Base-by-base conservation (phyloP, 768 basidiomycete species). In the Kwoniella dendrophila region DNA sequence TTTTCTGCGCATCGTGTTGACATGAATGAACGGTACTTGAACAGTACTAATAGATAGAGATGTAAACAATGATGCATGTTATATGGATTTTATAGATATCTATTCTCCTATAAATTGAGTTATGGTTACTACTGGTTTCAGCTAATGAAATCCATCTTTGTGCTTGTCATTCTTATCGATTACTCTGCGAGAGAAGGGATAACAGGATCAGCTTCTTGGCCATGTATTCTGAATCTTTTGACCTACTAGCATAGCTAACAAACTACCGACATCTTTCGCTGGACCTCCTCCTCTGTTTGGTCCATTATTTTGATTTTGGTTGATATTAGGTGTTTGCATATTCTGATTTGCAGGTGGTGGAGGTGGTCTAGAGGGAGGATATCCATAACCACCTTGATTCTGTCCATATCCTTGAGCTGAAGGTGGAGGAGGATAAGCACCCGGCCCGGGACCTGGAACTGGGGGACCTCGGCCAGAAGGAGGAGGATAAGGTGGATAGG, bases 181-280 rank as follows among this genome's bases (percentile, higher is more conserved):
- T 51, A 20, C 34, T 36, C 48, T 59, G n/a, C 18, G 20, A 12
- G 12, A 56, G n/a, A 41, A 18, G n/a, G 10, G n/a, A 44, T 12
- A 32, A 20, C 24, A 38, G 29, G 18, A 27, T 41, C 52, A 33
- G 22, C n/a, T 41, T 26, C 11, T 27, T 16, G 26, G 10, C 34
- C 44, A 43, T 18, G 7, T 16, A 33, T 41, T 26, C 16, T 29
- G 16, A n/a, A 24, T 38, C 8, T 7, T 27, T 20, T 16, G 38
- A 63, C 62, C 43, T 32, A 63, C 62, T 1, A 63, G 62, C 62
- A 63, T 63, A 38, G 62, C 62, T 40, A 63, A 33, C 30, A 63
- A 30, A 41, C 53, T 56, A 5, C 56, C 56, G 2, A 63, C 62
- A 52, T 63, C 62, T 27, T 63, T 62, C 16, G 54, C 49, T 43